These are phyloP conservation scores for Thalassiosira livingstoniorum DNA, from an alignment of 352 stramenopile species.

Conservation along the genomic window DNA sequence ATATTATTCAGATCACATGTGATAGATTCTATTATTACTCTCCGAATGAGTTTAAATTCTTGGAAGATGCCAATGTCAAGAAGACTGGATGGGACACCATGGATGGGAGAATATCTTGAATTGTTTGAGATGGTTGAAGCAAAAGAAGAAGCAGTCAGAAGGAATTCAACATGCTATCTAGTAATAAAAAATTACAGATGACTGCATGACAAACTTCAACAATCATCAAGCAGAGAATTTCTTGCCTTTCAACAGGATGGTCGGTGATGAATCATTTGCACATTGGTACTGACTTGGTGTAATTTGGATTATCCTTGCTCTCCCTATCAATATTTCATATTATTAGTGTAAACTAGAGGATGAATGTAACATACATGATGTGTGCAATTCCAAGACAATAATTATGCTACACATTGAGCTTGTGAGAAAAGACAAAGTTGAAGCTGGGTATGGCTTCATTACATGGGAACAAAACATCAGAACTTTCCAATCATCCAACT, in stretches of 20 bases:
- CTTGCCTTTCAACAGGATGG: slow-evolving; percentile 6
- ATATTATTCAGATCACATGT: not conserved
- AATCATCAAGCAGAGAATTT: slow-evolving; percentile 18
- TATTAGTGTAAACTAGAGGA: slow-evolving; percentile 44
- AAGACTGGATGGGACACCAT: not conserved
- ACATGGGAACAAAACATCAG: not conserved
- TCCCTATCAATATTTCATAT: slow-evolving; percentile 34
- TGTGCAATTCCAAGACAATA: not conserved
- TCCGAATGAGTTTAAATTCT: not conserved
- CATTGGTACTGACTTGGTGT: slow-evolving; percentile 35
- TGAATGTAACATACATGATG: slow-evolving; percentile 44
- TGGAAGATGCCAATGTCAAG: not conserved
- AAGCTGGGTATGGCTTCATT: not conserved
- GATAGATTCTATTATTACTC: not conserved
- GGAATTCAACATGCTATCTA: not conserved
- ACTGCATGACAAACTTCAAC: slow-evolving; percentile 27
- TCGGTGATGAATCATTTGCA: slow-evolving; percentile 28
- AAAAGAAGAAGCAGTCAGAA: not conserved
- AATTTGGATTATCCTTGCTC: slow-evolving; percentile 32
- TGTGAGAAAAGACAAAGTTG: slow-evolving; percentile 24
- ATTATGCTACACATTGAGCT: slow-evolving; percentile 41
- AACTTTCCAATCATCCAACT: not conserved
- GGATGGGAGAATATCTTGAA: not conserved
- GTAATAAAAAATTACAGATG: not conserved
- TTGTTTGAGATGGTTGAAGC: not conserved